Evolutionary conservation across 495 filamentous ascomycete genomes (phyloP).

Genomic region (Viridothelium virens): DNA sequence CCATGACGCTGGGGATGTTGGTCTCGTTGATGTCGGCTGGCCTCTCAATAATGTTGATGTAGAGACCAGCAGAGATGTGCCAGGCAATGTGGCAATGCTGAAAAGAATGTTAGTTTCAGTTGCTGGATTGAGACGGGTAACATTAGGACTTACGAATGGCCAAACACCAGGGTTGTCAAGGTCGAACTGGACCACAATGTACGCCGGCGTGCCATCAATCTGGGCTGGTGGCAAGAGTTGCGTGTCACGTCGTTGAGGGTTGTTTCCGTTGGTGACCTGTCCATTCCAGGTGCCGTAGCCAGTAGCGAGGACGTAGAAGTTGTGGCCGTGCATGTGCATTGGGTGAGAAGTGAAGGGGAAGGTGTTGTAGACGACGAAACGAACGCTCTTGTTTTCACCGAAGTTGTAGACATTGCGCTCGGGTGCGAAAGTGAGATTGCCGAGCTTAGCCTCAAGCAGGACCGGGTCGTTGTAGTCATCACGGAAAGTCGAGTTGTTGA

Average conservation of each 20-base stretch:
- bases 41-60: conserved; percentile 30
- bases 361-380: conserved; percentile 30
- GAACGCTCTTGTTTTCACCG: conserved; percentile 26
- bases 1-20: conserved; percentile 24
- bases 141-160: conserved; percentile 48
- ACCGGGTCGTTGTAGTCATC: conserved; percentile 37
- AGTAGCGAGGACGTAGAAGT: conserved; percentile 27
- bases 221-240: conserved; percentile 17
- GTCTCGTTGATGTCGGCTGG: conserved; percentile 18
- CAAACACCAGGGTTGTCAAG: conserved; percentile 46
- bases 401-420: conserved; percentile 31
- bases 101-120: background rate
- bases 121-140: conserved; percentile 39
- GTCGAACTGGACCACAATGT: conserved; percentile 47
- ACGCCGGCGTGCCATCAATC: conserved; percentile 13
- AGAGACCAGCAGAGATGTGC: conserved; percentile 28
- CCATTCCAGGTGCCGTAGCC: conserved; percentile 19
- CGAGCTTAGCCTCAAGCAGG: conserved; percentile 29
- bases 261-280: background rate
- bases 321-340: conserved; percentile 24
- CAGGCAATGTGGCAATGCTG: conserved; percentile 31
- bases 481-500: conserved; percentile 29
- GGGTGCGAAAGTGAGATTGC: conserved; percentile 27
- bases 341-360: conserved; percentile 20
- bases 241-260: conserved; percentile 21